phyloP scores from a whole-genome alignment of 2,329 filamentous ascomycete genomes.

The Penicillium expansum region DNA sequence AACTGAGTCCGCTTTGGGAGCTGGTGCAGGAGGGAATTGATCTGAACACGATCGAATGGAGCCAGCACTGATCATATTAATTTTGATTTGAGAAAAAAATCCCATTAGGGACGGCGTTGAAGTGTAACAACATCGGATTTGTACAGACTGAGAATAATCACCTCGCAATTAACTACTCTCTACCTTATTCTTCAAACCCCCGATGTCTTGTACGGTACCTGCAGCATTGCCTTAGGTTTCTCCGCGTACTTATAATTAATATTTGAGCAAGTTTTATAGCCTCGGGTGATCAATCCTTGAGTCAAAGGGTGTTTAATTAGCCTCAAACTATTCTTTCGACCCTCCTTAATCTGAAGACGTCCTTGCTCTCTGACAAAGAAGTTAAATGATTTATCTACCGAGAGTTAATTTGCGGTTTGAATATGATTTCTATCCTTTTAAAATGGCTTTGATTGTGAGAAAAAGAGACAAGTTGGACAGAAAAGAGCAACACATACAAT shows the following conservation, averaged over 20 bases:
- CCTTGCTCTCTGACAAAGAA: neutral
- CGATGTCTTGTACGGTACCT: neutral
- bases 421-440: neutral
- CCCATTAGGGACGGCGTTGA: slow-evolving; percentile 19
- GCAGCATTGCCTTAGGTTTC: too few species aligned
- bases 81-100: slow-evolving; percentile 20
- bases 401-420: neutral
- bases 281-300: neutral
- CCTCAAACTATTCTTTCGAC: too few species aligned
- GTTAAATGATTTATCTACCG: neutral
- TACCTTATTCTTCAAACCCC: neutral
- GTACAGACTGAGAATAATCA: slow-evolving; percentile 26
- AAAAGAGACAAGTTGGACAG: neutral
- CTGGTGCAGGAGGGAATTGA: slow-evolving; percentile 96
- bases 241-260: too few species aligned
- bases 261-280: neutral
- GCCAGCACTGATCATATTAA: slow-evolving; percentile 70
- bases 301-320: neutral
- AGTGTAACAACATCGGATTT: slow-evolving; percentile 25
- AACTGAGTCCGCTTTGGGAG: slow-evolving; percentile 95
- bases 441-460: neutral
- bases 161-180: slow-evolving; percentile 4
- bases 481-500: neutral
- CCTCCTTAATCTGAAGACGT: neutral
- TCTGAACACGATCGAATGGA: slow-evolving; percentile 96